Base-by-base conservation (phyloP, 2,329 filamentous ascomycete species). In the Teratosphaeria viscida region DNA sequence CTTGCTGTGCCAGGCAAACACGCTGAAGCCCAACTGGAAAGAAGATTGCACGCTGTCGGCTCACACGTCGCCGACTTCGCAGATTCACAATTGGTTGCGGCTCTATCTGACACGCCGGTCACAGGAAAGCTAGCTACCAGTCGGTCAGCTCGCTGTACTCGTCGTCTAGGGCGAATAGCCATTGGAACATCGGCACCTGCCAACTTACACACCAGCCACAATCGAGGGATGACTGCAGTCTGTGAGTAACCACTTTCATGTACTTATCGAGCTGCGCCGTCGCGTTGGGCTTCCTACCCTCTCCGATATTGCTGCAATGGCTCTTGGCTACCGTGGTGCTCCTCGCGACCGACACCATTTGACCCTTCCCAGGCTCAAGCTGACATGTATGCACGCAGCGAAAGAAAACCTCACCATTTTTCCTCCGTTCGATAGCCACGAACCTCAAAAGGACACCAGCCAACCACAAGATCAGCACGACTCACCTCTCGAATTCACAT, bases 401-500 rank as follows among this genome's bases (percentile, higher is more conserved):
- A 63, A 53, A 27, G 52, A 59, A 29, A 61, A 55, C 61, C 64
- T 72, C 61, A 72, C 71, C 54, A 66, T 64, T 57, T 71, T 73
- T 57, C 70, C 70, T 43, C 70, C 70, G 14, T 58, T 61, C 56
- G 65, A 66, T 37, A 66, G 60, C 58, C 63, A 66, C 59, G 57
- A 43, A 62, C 16, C 8, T 11, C 69, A 67, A 16, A 59, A 49
- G n/a, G 27, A 55, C 34, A 16, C 52, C 14, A 26, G 11, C 6
- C 55, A 49, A 16, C 27, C 19, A 10, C 19, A 55, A 61, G 65
- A 66, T 63, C 70, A 70, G 61, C 69, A 72, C 66, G 69, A 72
- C 59, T 72, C 72, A 56, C 69, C 70, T 10, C 64, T 73, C 39
- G 70, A 72, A 27, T 66, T 72, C 61, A 65, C 61, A 54, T 67